Evolutionary conservation across 2,329 filamentous ascomycete species (phyloP).

Genomic region (Endothia cerciana): DNA sequence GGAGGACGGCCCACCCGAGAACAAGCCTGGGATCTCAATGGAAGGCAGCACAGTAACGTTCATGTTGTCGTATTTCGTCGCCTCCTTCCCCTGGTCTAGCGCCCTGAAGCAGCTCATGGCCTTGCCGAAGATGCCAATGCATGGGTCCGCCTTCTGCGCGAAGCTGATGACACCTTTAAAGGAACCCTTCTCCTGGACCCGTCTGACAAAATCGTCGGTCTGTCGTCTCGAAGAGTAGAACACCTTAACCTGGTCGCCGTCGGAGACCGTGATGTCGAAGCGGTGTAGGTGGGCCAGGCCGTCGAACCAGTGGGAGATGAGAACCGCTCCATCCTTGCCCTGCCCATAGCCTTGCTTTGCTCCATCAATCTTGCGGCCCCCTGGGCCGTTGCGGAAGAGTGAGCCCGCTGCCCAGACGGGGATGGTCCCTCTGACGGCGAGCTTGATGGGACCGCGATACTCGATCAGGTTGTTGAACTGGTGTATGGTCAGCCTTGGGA

Average conservation of each 20-base stretch:
- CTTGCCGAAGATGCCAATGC: constrained; percentile 73
- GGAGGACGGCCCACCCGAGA: background rate
- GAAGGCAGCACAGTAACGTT: constrained; percentile 64
- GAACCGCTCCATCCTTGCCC: constrained; percentile 47
- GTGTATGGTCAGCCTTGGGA: background rate
- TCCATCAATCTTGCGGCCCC: constrained; percentile 62
- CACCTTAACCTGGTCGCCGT: constrained; percentile 47
- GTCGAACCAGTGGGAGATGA: constrained; percentile 80
- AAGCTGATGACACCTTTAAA: constrained; percentile 63
- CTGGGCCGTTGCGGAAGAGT: constrained; percentile 76
- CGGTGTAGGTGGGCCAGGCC: constrained; percentile 72
- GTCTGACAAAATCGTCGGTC: constrained; percentile 64
- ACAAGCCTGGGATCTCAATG: constrained; percentile 10
- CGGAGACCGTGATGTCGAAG: constrained; percentile 62
- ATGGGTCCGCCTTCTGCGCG: constrained; percentile 73
- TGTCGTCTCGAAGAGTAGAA: constrained; percentile 74
- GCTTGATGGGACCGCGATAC: constrained; percentile 65
- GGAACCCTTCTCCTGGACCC: constrained; percentile 61
- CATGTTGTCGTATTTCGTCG: constrained; percentile 56
- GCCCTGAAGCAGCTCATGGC: constrained; percentile 63
- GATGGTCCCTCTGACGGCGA: constrained; percentile 67
- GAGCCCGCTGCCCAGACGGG: constrained; percentile 72
- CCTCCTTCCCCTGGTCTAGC: constrained; percentile 33
- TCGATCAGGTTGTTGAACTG: constrained; percentile 72
- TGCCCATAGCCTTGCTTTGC: constrained; percentile 52